phyloP scores from a whole-genome alignment of 306 rosid genomes.

The Prunus kanzakura region DNA sequence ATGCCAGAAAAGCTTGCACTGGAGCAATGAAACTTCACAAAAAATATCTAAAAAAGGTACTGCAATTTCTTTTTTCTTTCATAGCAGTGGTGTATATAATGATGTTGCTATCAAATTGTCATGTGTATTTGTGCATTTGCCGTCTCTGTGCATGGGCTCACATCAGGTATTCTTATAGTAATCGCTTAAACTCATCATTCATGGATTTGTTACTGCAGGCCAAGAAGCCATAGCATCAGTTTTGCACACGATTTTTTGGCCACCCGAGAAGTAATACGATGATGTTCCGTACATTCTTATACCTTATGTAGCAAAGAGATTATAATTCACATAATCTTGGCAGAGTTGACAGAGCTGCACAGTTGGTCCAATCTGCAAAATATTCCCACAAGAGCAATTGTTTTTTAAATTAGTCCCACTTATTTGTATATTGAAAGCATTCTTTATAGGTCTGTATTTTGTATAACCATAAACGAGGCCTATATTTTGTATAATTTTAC shows the following conservation, averaged over 20 bases:
- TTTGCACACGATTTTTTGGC: constrained; percentile 7
- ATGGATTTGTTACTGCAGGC: constrained; percentile 50
- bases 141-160: background rate
- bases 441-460: constrained; percentile 11
- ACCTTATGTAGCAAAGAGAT: constrained; percentile 14
- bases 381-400: constrained; percentile 23
- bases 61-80: background rate
- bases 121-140: background rate
- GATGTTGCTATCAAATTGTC: background rate
- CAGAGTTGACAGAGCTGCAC: constrained; percentile 16
- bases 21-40: constrained; percentile 97
- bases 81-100: background rate
- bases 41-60: constrained; percentile 87
- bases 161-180: background rate
- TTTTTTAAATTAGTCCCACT: constrained; percentile 23
- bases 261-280: constrained; percentile 24
- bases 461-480: background rate
- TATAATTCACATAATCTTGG: constrained; percentile 26
- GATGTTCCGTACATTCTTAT: constrained; percentile 13
- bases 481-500: background rate
- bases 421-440: constrained; percentile 26
- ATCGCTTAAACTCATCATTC: constrained; percentile 8
- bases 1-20: constrained; percentile 93
- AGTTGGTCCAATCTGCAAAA: constrained; percentile 19
- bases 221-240: constrained; percentile 50